Conservation (phyloP, 2,329 filamentous ascomycete genomes). For the Tolypocladium pustulatum region DNA sequence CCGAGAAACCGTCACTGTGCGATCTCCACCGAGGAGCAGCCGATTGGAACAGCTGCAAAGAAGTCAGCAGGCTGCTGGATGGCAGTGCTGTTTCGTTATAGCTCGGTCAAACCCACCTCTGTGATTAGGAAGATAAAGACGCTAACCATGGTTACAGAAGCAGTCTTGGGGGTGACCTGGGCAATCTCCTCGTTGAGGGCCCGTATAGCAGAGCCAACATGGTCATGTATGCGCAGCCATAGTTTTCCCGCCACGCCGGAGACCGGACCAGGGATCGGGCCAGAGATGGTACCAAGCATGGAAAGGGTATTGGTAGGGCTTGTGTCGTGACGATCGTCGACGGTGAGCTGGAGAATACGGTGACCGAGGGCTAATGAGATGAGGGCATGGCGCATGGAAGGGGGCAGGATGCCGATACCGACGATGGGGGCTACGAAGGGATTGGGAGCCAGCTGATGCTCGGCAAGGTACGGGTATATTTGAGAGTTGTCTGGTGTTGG, state of each 20-base stretch:
- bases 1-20: not conserved
- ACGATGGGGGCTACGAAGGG: not conserved
- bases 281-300: not conserved
- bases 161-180: not conserved
- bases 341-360: not conserved
- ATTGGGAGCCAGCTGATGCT: not conserved
- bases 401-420: not conserved
- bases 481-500: not conserved
- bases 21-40: not conserved
- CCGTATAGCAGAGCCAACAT: not conserved
- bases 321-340: not conserved
- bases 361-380: conserved; percentile 1
- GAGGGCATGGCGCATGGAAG: conserved; percentile 1
- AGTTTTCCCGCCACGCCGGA: not conserved
- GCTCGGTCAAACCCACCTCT: not conserved
- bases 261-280: not conserved
- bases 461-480: not conserved
- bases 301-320: not conserved
- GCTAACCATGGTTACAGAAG: not conserved
- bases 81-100: no score
- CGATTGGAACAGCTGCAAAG: not conserved
- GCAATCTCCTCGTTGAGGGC: not conserved
- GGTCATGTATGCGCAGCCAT: not conserved
- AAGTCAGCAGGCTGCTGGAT: not conserved
- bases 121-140: not conserved